Evolutionary conservation across 192 early-diverging fungal genomes (phyloP).

Genomic region (Coemansia sp.): DNA sequence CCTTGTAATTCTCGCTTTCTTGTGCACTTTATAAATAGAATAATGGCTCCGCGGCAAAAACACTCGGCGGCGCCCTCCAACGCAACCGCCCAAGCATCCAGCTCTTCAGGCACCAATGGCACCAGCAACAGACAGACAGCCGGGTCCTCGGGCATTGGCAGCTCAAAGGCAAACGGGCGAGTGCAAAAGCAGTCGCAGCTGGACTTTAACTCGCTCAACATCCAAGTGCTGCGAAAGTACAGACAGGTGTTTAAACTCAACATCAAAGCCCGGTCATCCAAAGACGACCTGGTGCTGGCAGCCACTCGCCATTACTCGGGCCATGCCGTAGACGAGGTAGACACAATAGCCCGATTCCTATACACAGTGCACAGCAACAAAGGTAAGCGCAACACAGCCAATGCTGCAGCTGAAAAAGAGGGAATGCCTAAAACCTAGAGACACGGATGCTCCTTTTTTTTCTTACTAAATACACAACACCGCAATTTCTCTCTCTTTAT

Average conservation of each 20-base stretch:
- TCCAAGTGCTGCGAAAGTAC: conserved; percentile 48
- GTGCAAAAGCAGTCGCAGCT: conserved; percentile 21
- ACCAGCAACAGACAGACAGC: too few species aligned
- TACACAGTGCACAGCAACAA: conserved; percentile 47
- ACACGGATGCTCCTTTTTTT: background rate
- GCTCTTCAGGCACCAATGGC: background rate
- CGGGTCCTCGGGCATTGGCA: too few species aligned
- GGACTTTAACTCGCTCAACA: conserved; percentile 45
- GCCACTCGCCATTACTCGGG: conserved; percentile 38
- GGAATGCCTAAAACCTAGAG: background rate
- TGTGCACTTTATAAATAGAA: background rate
- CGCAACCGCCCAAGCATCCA: background rate
- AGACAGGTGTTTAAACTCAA: conserved; percentile 51
- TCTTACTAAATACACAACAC: too few species aligned
- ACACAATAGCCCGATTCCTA: conserved; percentile 52
- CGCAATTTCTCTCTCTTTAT: too few species aligned
- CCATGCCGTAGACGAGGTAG: conserved; percentile 48
- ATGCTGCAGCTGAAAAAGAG: background rate
- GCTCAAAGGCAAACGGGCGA: background rate
- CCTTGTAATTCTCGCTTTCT: background rate
- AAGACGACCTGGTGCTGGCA: conserved; percentile 46
- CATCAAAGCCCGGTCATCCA: conserved; percentile 51
- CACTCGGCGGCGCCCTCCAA: background rate
- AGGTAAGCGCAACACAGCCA: conserved; percentile 5
- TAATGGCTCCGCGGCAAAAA: conserved; percentile 18